phyloP scores from a whole-genome alignment of 2,329 filamentous ascomycete species.

The Aspergillus pseudoterreus region DNA sequence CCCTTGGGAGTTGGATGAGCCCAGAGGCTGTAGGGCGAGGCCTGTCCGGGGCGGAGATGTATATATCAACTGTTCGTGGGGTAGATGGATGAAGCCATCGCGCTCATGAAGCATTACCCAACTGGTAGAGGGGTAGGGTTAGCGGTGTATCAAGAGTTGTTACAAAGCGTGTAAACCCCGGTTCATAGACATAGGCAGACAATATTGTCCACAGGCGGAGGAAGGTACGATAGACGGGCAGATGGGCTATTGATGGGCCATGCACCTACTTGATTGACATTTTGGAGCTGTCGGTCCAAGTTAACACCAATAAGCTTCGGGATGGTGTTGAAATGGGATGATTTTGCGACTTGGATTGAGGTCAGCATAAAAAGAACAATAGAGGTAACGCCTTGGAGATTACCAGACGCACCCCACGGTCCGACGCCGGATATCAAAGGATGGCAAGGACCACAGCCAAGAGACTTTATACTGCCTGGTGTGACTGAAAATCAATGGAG shows the following conservation, averaged over 20 bases:
- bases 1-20: constrained; percentile 60
- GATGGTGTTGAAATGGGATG: too few relatives aligned
- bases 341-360: too few relatives aligned
- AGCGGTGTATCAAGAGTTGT: neutral
- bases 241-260: constrained; percentile 6
- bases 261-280: constrained; percentile 42
- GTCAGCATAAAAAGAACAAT: too few relatives aligned
- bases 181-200: neutral
- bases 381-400: too few relatives aligned
- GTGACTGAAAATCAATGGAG: too few relatives aligned
- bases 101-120: constrained; percentile 88
- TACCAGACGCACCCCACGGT: too few relatives aligned
- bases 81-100: constrained; percentile 75
- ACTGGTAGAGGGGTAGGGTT: constrained; percentile 38
- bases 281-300: constrained; percentile 9
- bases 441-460: too few relatives aligned
- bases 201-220: neutral
- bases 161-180: neutral
- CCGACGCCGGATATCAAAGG: too few relatives aligned
- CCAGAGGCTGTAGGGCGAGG: constrained; percentile 69
- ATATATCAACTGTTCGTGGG: constrained; percentile 77
- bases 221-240: neutral
- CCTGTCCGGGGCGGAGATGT: constrained; percentile 75
- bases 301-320: too few relatives aligned
- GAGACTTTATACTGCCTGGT: too few relatives aligned